A percentile compares a stretch with the other conserved stretches of the same genome.
Conservation (phyloP, 2,329 filamentous ascomycete species). For the Colletotrichum sp. region DNA sequence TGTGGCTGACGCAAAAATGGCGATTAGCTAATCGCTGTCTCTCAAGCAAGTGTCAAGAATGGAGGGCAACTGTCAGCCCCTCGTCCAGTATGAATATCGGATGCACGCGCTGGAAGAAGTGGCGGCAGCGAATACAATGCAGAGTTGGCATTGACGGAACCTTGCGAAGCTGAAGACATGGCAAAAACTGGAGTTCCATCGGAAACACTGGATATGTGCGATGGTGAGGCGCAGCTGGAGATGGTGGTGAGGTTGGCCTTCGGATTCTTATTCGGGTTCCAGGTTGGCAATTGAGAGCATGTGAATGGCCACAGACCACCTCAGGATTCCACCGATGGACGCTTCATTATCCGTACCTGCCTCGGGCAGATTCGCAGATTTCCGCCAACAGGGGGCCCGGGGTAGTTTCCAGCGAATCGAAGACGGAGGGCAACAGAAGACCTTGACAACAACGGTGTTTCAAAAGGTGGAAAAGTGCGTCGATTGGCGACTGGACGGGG, state of each 20-base stretch:
- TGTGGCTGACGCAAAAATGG: not conserved
- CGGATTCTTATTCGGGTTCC: slow-evolving; percentile 19
- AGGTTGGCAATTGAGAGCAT: slow-evolving; percentile 3
- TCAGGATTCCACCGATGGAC: not conserved
- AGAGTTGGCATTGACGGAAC: not conserved
- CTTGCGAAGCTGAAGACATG: not conserved
- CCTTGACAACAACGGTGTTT: not conserved
- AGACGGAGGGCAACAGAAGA: not conserved
- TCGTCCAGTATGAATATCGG: not conserved
- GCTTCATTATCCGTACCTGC: not conserved
- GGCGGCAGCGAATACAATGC: not conserved
- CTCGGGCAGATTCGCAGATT: not conserved
- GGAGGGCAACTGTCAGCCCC: not conserved
- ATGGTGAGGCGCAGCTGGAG: not conserved
- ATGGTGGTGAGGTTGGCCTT: not conserved
- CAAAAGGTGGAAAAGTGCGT: not conserved
- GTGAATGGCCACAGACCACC: not conserved
- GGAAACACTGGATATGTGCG: not conserved
- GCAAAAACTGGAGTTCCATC: not conserved
- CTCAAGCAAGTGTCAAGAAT: not conserved
- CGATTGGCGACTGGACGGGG: not conserved
- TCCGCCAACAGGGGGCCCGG: not conserved
- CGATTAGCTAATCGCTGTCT: not conserved
- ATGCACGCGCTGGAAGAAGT: not conserved
- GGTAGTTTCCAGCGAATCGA: not conserved